phyloP scores from a whole-genome alignment of 768 basidiomycete genomes.

The Suillus bovinus region DNA sequence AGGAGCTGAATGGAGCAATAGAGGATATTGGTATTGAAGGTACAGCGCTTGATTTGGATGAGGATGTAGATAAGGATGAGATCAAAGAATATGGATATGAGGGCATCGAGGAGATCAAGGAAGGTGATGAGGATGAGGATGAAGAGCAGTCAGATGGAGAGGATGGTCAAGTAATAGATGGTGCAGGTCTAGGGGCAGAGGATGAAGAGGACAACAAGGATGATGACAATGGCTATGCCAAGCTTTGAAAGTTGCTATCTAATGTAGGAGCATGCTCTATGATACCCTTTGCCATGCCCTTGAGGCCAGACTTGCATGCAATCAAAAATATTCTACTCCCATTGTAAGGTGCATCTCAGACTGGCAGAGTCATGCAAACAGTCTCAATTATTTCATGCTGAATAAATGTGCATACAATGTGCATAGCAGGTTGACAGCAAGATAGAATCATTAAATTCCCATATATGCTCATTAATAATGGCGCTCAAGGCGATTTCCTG shows the following conservation, averaged over 20 bases:
- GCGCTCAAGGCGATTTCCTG: too few species aligned
- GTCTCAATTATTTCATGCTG: not conserved
- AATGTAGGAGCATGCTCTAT: too few species aligned
- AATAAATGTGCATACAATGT: not conserved
- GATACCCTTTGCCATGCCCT: not conserved
- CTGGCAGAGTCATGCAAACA: not conserved
- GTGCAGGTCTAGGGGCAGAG: not conserved
- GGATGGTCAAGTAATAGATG: not conserved
- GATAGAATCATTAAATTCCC: not conserved
- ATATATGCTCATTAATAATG: not conserved
- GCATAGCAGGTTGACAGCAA: not conserved
- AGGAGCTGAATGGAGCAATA: too few species aligned
- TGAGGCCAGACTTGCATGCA: not conserved
- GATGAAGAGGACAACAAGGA: too few species aligned
- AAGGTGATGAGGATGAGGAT: not conserved
- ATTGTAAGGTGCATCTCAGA: not conserved
- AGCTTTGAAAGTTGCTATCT: too few species aligned
- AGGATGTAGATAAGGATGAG: not conserved
- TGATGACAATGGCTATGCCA: too few species aligned
- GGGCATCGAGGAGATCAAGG: not conserved
- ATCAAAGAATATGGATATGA: slow-evolving; percentile 1
- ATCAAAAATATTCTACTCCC: not conserved
- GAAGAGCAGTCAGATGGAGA: not conserved
- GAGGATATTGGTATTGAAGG: not conserved
- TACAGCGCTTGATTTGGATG: not conserved